Conservation (phyloP, 371 early-diverging fungal species). For the Mortierella sp. region DNA sequence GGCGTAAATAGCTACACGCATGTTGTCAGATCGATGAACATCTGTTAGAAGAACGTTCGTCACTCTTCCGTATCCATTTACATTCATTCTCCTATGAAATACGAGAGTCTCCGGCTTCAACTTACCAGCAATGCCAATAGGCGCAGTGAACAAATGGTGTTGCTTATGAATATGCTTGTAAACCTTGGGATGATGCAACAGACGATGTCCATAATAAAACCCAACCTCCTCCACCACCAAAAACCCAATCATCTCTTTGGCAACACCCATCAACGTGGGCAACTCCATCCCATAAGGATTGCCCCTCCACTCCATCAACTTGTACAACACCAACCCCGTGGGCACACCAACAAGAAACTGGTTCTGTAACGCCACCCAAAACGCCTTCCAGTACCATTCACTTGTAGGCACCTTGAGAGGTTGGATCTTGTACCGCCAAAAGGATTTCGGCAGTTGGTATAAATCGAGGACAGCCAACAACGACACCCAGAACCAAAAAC, state of each 20-base stretch:
- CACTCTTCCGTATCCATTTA: neutral
- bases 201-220: slow-evolving; percentile 72
- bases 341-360: slow-evolving; percentile 58
- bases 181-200: slow-evolving; percentile 65
- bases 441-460: slow-evolving; percentile 50
- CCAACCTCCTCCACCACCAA: slow-evolving; percentile 70
- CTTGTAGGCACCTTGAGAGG: slow-evolving; percentile 50
- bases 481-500: slow-evolving; percentile 56
- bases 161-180: slow-evolving; percentile 72
- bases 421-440: slow-evolving; percentile 59
- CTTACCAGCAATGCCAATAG: slow-evolving; percentile 71
- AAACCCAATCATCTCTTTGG: slow-evolving; percentile 64
- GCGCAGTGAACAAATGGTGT: slow-evolving; percentile 73
- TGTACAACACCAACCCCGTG: slow-evolving; percentile 31
- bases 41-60: neutral
- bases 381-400: slow-evolving; percentile 50
- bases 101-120: neutral
- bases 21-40: neutral
- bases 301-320: slow-evolving; percentile 47
- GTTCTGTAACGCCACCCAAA: slow-evolving; percentile 53
- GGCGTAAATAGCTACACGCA: slow-evolving; percentile 65
- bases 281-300: slow-evolving; percentile 48
- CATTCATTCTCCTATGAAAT: neutral
- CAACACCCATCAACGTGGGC: slow-evolving; percentile 41
- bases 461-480: slow-evolving; percentile 54